Evolutionary conservation across 2,329 filamentous ascomycete species (phyloP).

Genomic region (Alternaria postmessia): DNA sequence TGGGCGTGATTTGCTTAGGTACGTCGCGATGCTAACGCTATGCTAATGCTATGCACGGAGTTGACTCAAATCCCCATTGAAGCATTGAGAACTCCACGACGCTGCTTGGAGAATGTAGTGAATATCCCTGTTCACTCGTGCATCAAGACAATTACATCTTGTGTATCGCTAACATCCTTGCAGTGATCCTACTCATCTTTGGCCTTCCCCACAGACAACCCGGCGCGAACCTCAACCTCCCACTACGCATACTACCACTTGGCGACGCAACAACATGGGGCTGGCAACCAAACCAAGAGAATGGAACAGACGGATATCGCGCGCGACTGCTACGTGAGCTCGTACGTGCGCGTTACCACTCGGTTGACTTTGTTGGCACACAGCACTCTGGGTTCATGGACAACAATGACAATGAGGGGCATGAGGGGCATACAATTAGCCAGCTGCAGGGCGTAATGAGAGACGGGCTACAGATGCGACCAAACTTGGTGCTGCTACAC

Average conservation of each 20-base stretch:
- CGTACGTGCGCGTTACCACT: constrained; percentile 21
- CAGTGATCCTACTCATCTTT: constrained; percentile 16
- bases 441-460: constrained; percentile 32
- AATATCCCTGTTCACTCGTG: neutral
- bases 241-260: constrained; percentile 36
- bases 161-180: constrained; percentile 6
- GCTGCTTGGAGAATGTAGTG: neutral
- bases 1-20: constrained; percentile 9
- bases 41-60: neutral
- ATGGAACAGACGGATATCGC: constrained; percentile 53
- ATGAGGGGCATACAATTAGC: constrained; percentile 42
- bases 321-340: constrained; percentile 36
- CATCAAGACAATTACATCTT: too few species aligned
- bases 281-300: constrained; percentile 26
- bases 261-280: constrained; percentile 45
- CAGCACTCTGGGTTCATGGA: constrained; percentile 42
- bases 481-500: constrained; percentile 36
- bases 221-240: constrained; percentile 10
- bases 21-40: constrained; percentile 4
- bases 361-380: constrained; percentile 45
- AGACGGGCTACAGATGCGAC: constrained; percentile 22
- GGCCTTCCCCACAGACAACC: constrained; percentile 9
- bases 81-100: neutral
- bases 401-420: constrained; percentile 47
- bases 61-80: neutral